Evolutionary conservation across 352 stramenopile species (phyloP), one percentile per base, ranked within the genome.

Genomic region (Phytophthora pseudosyringae): DNA sequence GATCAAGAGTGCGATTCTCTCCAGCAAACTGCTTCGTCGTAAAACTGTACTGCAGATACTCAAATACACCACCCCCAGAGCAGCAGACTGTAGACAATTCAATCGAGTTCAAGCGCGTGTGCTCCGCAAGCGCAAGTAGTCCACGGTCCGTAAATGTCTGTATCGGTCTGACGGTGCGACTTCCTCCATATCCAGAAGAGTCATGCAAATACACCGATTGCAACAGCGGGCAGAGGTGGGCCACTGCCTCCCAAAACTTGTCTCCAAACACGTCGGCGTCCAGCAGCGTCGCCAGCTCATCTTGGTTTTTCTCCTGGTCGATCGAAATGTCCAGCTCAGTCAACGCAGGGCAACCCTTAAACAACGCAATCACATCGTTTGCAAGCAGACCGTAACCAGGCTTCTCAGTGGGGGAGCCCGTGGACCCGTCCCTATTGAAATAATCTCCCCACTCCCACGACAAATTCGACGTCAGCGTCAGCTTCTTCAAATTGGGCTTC

Each of bases 381-480:
- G 76, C 76, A 7, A 61, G 35, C 15, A 56, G 40, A 0, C 75
- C 78, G 3, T 74, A 76, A 12, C 52, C 57, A 44, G 57, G 44
- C 18, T 60, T 67, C 18, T 48, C 60, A 12, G 26, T 62, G 15
- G 25, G 16, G 15, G 40, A 13, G 6, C 25, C 44, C 11, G 13
- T 9, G 5, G 10, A 35, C n/a, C 4, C 44, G n/a, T 41, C 53
- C 46, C 1, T 43, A 46, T 33, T 31, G 47, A 83, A 82, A 51
- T 86, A 84, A 13, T 49, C 35, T 5, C 31, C 10, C 57, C 64
- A 83, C 47, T 76, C 48, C 78, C 74, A 86, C 29, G 69, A 61
- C 66, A 82, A 55, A 48, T 76, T 85, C 26, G 76, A 66, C 28
- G 64, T 70, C 18, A 86, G 56, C 3, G 45, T 52, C 16, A 84